Evolutionary conservation across 306 rosid genomes (phyloP).

Genomic region (Acmispon strigosus): DNA sequence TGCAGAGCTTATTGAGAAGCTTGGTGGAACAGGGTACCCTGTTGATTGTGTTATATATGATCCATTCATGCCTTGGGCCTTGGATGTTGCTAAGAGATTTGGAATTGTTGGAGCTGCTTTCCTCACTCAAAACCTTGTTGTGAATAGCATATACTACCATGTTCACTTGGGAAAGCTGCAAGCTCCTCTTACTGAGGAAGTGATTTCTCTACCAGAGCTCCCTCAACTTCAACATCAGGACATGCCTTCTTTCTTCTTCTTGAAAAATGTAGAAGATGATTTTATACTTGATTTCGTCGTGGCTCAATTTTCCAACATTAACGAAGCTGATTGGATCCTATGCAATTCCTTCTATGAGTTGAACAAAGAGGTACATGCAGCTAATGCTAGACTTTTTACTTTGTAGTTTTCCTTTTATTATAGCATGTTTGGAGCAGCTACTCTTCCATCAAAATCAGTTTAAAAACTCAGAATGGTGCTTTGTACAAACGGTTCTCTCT

Average conservation of each 20-base stretch:
- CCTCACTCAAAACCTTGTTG: slow-evolving; percentile 31
- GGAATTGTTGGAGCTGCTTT: slow-evolving; percentile 22
- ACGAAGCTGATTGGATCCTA: slow-evolving; percentile 36
- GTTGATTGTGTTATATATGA: slow-evolving; percentile 35
- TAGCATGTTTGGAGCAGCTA: too few relatives aligned
- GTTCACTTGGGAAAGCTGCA: slow-evolving; percentile 8
- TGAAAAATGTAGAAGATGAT: not conserved
- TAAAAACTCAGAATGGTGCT: too few relatives aligned
- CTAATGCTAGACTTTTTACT: too few relatives aligned
- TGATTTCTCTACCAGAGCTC: slow-evolving; percentile 17
- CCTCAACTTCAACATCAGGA: slow-evolving; percentile 19
- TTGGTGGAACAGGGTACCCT: not conserved
- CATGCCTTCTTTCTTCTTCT: slow-evolving; percentile 33
- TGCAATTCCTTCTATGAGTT: slow-evolving; percentile 30
- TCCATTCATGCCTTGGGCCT: slow-evolving; percentile 33
- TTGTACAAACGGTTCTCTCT: too few relatives aligned
- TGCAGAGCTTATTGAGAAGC: slow-evolving; percentile 14
- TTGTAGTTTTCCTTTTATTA: too few relatives aligned
- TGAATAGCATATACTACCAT: slow-evolving; percentile 23
- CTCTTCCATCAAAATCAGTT: too few relatives aligned
- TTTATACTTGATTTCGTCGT: not conserved
- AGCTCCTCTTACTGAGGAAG: not conserved
- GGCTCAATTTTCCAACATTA: slow-evolving; percentile 29
- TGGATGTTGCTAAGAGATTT: slow-evolving; percentile 30
- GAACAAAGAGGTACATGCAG: slow-evolving; percentile 20